Percentiles rank a stretch among this genome's conserved stretches.
Conservation (phyloP, 495 filamentous ascomycete species). For the Aeminium ludgeri region DNA sequence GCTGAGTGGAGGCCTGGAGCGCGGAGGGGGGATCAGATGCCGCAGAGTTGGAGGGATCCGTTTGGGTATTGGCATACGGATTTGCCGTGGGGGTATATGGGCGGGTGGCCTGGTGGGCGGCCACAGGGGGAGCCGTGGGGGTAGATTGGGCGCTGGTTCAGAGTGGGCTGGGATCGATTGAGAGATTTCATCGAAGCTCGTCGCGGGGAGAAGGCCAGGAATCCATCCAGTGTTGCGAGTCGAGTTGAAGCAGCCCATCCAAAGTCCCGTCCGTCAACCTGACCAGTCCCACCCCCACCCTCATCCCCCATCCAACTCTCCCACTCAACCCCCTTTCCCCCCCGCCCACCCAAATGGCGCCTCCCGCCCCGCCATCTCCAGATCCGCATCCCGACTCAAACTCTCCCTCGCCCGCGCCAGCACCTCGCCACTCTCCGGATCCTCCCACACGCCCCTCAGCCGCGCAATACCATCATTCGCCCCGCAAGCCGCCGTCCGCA, state of each 20-base stretch:
- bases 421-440: slow-evolving; percentile 3
- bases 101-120: slow-evolving; percentile 3
- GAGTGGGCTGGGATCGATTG: background rate
- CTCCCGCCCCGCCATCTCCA: slow-evolving; percentile 1
- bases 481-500: slow-evolving; percentile 5
- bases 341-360: slow-evolving; percentile 6
- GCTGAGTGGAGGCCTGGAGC: slow-evolving; percentile 5
- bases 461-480: slow-evolving; percentile 3
- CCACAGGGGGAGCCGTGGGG: background rate
- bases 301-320: background rate
- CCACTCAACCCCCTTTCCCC: background rate
- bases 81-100: slow-evolving; percentile 1
- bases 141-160: background rate
- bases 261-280: background rate
- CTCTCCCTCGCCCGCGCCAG: slow-evolving; percentile 4
- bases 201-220: background rate
- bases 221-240: background rate
- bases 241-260: background rate
- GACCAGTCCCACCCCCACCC: background rate
- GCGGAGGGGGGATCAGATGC: background rate
- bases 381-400: slow-evolving; percentile 3
- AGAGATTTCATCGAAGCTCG: background rate
- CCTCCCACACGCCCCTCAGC: slow-evolving; percentile 3
- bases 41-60: slow-evolving; percentile 1
- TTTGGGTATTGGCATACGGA: slow-evolving; percentile 1